These are phyloP conservation scores for Allium cepa DNA, from an alignment of 106 monocot species.

Conservation along the genomic window DNA sequence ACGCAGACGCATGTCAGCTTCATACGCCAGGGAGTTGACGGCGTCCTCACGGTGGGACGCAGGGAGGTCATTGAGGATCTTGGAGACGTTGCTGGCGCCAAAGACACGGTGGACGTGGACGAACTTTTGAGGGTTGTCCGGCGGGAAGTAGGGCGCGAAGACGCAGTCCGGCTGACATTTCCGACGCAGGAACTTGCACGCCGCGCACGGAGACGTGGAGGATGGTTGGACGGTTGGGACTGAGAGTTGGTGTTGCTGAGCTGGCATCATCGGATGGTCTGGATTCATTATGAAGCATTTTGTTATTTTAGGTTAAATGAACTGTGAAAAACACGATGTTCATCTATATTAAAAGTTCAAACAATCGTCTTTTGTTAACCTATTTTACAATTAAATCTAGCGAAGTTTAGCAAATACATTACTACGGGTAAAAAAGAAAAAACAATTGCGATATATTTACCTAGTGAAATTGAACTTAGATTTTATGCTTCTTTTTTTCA, in stretches of 20 bases:
- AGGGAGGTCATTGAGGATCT: conserved; percentile 56
- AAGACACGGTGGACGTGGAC: conserved; percentile 84
- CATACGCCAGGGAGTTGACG: conserved; percentile 85
- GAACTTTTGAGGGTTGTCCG: conserved; percentile 89
- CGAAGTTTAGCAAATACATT: too few species aligned
- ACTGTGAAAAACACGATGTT: too few species aligned
- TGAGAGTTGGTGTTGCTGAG: not conserved
- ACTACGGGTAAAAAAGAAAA: too few species aligned
- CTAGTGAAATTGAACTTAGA: too few species aligned
- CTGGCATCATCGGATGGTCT: not conserved
- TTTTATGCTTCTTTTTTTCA: too few species aligned
- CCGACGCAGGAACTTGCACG: conserved; percentile 90
- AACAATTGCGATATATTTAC: too few species aligned
- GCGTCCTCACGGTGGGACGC: conserved; percentile 74
- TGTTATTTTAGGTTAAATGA: too few species aligned
- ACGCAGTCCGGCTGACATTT: conserved; percentile 97
- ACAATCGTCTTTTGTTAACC: too few species aligned
- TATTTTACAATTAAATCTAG: too few species aligned
- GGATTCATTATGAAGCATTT: too few species aligned
- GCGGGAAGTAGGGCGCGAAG: conserved; percentile 94
- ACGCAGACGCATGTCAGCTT: conserved; percentile 81
- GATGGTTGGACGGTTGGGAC: not conserved
- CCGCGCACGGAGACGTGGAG: conserved; percentile 63
- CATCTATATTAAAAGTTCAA: too few species aligned
- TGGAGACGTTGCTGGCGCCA: conserved; percentile 90